Base-by-base conservation (phyloP, 805 yeast species). In the Maudiozyma pseudohumilis region DNA sequence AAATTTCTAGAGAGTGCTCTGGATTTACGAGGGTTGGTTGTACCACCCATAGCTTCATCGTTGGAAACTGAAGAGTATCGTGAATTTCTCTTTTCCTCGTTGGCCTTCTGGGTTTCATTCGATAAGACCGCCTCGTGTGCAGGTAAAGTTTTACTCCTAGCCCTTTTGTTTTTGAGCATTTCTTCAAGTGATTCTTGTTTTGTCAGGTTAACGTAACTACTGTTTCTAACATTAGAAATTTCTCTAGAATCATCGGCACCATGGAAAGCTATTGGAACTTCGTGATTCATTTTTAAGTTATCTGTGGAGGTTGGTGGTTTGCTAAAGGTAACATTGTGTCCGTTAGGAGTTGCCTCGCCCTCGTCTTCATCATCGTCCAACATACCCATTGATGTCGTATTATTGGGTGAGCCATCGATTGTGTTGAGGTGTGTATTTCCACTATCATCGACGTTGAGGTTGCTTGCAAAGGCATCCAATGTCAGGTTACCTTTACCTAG, bases 401-500 rank as follows among this genome's bases (percentile, higher is more conserved):
- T 29, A 18, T 29, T 29, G 3, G n/a, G 8, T 10, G 11, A 20
- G 4, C 16, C 18, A 16, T 22, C 29, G 12, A 10, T 5, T 5
- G 18, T 16, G 8, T 7, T 9, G n/a, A 15, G 24, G 4, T 7
- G 4, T 15, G 21, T 3, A 2, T 32, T 31, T 7, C 10, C 28
- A 24, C 36, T 24, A 26, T 35, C 41, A n/a, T 35, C 41, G 5
- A 27, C 11, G 23, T 16, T 25, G 7, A 42, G 24, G 8, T 38
- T 28, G 20, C 36, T 44, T 1, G 43, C 49, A 23, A 60, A 46
- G 6, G 50, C 65, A 34, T 63, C 67, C 20, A 72, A 53, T 0
- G 66, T 61, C 28, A 75, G 57, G 39, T 72, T 69, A 2, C 82
- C 82, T 32, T 61, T 61, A 4, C 82, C 82, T 48, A 75, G 49